phyloP scores from a whole-genome alignment of 2,329 filamentous ascomycete genomes.

The Chaetomiaceae sp. region DNA sequence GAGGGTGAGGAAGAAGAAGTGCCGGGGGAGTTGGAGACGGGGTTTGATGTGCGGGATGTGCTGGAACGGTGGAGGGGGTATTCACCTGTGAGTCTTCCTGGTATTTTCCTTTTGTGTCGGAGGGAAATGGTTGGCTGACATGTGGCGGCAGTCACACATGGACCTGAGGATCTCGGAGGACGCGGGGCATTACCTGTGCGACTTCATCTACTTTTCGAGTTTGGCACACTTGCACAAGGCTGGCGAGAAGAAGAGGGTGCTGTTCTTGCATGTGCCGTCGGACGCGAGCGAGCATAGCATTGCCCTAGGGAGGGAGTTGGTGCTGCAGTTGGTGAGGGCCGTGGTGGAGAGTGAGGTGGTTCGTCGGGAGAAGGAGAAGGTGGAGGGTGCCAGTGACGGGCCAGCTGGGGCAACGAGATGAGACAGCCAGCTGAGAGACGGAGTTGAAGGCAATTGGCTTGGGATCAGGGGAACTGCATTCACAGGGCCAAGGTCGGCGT shows the following conservation, averaged over 20 bases:
- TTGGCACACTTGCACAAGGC: constrained; percentile 53
- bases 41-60: constrained; percentile 55
- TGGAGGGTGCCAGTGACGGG: neutral
- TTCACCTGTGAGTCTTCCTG: constrained; percentile 42
- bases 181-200: constrained; percentile 69
- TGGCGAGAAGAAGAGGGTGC: constrained; percentile 45
- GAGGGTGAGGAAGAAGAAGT: constrained; percentile 51
- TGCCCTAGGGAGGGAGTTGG: constrained; percentile 46
- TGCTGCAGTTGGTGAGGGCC: constrained; percentile 52
- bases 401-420: no score
- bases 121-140: neutral
- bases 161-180: constrained; percentile 61
- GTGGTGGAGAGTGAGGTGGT: constrained; percentile 49
- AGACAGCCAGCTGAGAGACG: no score
- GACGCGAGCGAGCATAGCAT: constrained; percentile 48
- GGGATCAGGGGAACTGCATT: no score
- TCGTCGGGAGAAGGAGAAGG: constrained; percentile 14
- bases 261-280: constrained; percentile 71
- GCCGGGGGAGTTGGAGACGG: constrained; percentile 53
- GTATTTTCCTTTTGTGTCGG: neutral
- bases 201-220: constrained; percentile 73
- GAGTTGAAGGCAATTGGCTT: no score
- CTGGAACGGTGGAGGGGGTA: constrained; percentile 51
- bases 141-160: constrained; percentile 28
- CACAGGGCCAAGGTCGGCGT: no score